These are phyloP conservation scores for Orbilia quercus DNA, from an alignment of 2,329 filamentous ascomycete species.

Conservation along the genomic window DNA sequence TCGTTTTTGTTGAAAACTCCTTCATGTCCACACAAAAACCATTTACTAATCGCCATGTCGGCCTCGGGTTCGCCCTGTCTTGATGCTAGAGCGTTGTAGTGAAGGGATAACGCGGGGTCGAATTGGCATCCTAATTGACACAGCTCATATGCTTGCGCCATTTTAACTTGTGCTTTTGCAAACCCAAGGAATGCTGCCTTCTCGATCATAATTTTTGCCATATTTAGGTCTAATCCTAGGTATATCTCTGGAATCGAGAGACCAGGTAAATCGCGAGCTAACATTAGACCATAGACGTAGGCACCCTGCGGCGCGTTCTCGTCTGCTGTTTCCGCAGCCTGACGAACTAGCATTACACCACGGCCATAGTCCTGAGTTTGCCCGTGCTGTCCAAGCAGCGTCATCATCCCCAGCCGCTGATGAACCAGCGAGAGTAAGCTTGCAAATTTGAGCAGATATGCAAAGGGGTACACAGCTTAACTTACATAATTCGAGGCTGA, in stretches of 20 bases:
- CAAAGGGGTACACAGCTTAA: slow-evolving; percentile 10
- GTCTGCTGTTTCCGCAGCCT: slow-evolving; percentile 86
- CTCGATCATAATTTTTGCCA: slow-evolving; percentile 87
- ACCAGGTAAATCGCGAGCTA: slow-evolving; percentile 89
- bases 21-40: slow-evolving; percentile 97
- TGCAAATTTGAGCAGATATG: slow-evolving; percentile 1
- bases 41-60: slow-evolving; percentile 95
- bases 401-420: slow-evolving; percentile 96
- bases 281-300: slow-evolving; percentile 94
- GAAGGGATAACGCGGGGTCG: slow-evolving; percentile 87
- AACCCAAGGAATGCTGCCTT: slow-evolving; percentile 97
- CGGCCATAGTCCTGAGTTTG: slow-evolving; percentile 81
- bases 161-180: slow-evolving; percentile 81
- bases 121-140: slow-evolving; percentile 95
- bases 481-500: slow-evolving; percentile 80
- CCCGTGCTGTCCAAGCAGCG: slow-evolving; percentile 89
- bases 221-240: slow-evolving; percentile 76
- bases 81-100: slow-evolving; percentile 94
- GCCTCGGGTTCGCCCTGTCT: slow-evolving; percentile 90
- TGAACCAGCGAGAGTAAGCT: slow-evolving; percentile 59
- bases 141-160: slow-evolving; percentile 94
- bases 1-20: slow-evolving; percentile 95
- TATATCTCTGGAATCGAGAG: slow-evolving; percentile 80
- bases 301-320: slow-evolving; percentile 97
- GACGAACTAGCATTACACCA: slow-evolving; percentile 83